These are phyloP conservation scores for Mycotypha africana DNA, from an alignment of 371 early-diverging fungal genomes.

Conservation along the genomic window DNA sequence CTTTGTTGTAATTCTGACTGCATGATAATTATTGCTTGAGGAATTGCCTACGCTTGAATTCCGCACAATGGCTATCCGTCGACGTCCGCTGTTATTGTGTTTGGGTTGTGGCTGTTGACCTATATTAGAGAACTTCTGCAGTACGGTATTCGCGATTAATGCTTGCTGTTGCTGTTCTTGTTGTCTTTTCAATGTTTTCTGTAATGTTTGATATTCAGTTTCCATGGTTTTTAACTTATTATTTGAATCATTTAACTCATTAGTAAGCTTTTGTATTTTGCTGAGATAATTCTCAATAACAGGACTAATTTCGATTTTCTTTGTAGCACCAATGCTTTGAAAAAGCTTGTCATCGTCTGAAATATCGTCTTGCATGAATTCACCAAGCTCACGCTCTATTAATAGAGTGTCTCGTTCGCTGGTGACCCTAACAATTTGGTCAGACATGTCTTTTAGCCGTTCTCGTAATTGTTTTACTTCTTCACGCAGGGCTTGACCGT, in stretches of 20 bases:
- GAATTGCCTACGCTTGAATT: no score
- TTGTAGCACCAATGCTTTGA: constrained; percentile 4
- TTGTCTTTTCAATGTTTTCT: constrained; percentile 6
- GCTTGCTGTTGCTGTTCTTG: background rate
- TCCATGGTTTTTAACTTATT: constrained; percentile 28
- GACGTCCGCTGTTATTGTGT: constrained; percentile 1
- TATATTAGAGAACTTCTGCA: constrained; percentile 14
- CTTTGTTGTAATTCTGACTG: constrained; percentile 15
- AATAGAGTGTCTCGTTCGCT: constrained; percentile 58
- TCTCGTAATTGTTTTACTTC: constrained; percentile 17
- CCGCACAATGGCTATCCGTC: no score
- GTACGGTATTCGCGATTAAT: background rate
- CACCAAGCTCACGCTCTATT: constrained; percentile 47
- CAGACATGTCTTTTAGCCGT: constrained; percentile 3
- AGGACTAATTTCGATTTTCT: constrained; percentile 32
- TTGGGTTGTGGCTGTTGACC: no score
- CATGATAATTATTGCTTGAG: no score
- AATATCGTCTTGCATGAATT: constrained; percentile 22
- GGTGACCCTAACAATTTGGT: constrained; percentile 40
- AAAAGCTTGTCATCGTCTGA: constrained; percentile 7
- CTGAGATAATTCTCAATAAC: constrained; percentile 49
- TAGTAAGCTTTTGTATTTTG: constrained; percentile 46
- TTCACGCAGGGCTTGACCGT: constrained; percentile 14
- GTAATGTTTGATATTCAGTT: constrained; percentile 10
- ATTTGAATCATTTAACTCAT: constrained; percentile 39